A percentile compares a stretch with the other conserved stretches of the same genome.
These are phyloP conservation scores for Myrica gale DNA, from an alignment of 306 rosid species.

Conservation along the genomic window DNA sequence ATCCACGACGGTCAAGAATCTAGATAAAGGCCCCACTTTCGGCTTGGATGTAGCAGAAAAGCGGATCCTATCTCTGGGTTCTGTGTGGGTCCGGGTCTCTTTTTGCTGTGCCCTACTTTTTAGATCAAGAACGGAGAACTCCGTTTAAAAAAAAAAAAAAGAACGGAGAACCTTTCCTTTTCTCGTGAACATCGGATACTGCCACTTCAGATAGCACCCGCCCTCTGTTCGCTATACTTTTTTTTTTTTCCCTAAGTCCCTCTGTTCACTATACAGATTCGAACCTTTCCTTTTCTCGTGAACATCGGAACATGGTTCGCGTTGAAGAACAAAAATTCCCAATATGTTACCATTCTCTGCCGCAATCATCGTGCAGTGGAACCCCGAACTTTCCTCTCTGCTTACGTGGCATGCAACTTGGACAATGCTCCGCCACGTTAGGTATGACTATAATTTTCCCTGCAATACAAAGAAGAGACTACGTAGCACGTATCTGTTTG, in stretches of 20 bases:
- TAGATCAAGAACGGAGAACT: not conserved
- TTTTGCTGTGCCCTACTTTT: not conserved
- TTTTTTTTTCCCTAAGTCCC: too few relatives aligned
- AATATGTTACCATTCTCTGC: not conserved
- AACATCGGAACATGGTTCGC: not conserved
- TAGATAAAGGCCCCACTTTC: not conserved
- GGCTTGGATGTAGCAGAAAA: not conserved
- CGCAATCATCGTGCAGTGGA: not conserved
- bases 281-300: not conserved
- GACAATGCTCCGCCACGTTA: too few relatives aligned
- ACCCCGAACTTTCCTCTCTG: too few relatives aligned
- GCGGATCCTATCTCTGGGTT: slow-evolving; percentile 14
- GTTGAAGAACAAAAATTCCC: not conserved
- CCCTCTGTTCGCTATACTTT: too few relatives aligned
- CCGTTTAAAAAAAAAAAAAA: too few relatives aligned
- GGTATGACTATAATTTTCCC: too few relatives aligned
- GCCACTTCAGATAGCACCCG: slow-evolving; percentile 16
- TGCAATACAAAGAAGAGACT: not conserved
- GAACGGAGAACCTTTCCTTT: too few relatives aligned
- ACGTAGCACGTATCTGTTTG: too few relatives aligned
- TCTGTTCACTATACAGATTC: not conserved
- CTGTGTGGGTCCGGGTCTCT: not conserved
- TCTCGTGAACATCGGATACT: too few relatives aligned
- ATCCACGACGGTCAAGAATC: slow-evolving; percentile 33
- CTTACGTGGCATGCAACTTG: not conserved